phyloP scores from a whole-genome alignment of 495 filamentous ascomycete species.

The Xylaria nigripes region DNA sequence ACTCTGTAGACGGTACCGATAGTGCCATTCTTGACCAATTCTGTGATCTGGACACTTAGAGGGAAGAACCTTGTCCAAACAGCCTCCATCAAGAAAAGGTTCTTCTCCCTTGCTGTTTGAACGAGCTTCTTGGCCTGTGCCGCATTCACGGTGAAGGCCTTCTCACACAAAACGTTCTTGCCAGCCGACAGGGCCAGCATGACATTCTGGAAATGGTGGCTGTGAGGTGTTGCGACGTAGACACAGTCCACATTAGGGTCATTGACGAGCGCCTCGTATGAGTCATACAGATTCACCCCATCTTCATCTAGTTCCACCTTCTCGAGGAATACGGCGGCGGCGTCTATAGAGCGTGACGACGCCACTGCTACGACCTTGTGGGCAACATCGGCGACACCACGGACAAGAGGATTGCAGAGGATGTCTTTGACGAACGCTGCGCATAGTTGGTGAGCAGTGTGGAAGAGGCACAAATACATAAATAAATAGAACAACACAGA shows the following conservation, averaged over 20 bases:
- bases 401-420: slow-evolving; percentile 62
- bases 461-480: neutral
- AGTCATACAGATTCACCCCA: slow-evolving; percentile 66
- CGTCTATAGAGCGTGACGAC: slow-evolving; percentile 62
- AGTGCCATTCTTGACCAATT: slow-evolving; percentile 56
- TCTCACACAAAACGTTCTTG: slow-evolving; percentile 89
- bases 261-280: slow-evolving; percentile 68
- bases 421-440: slow-evolving; percentile 77
- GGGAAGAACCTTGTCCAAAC: slow-evolving; percentile 95
- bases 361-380: slow-evolving; percentile 77
- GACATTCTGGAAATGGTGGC: slow-evolving; percentile 88
- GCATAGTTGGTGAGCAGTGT: neutral
- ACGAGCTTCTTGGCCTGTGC: slow-evolving; percentile 67
- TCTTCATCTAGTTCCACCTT: slow-evolving; percentile 51
- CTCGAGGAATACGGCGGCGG: slow-evolving; percentile 64
- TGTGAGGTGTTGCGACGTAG: slow-evolving; percentile 91
- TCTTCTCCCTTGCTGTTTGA: slow-evolving; percentile 66
- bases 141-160: slow-evolving; percentile 86
- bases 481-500: no score
- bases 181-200: slow-evolving; percentile 74
- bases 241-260: slow-evolving; percentile 77
- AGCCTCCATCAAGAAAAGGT: slow-evolving; percentile 92
- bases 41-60: slow-evolving; percentile 62
- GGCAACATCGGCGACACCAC: slow-evolving; percentile 62
- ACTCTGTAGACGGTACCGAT: slow-evolving; percentile 75